These are phyloP conservation scores for Gossypium mustelinum DNA, from an alignment of 345 rosid species.

Conservation along the genomic window DNA sequence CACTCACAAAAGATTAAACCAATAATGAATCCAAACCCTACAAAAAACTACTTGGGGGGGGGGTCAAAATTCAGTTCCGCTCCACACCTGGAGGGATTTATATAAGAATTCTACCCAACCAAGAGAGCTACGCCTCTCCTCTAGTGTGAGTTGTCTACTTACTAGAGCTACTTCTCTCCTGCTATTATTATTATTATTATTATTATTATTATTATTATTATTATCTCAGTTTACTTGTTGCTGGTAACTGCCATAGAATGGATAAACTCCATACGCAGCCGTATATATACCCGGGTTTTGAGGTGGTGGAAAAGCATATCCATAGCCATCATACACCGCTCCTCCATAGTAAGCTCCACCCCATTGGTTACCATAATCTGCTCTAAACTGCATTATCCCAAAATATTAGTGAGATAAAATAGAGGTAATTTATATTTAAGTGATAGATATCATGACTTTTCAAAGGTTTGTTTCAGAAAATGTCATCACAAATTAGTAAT, in stretches of 20 bases:
- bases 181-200: neutral
- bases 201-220: neutral
- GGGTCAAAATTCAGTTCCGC: constrained; percentile 68
- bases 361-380: constrained; percentile 79
- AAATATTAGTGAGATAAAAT: neutral
- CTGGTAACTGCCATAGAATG: constrained; percentile 73
- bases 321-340: constrained; percentile 74
- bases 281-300: constrained; percentile 78
- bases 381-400: constrained; percentile 48
- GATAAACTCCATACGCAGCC: constrained; percentile 63
- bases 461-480: neutral
- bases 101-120: constrained; percentile 37
- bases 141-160: constrained; percentile 18
- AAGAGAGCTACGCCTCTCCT: constrained; percentile 25
- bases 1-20: constrained; percentile 19
- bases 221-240: constrained; percentile 83
- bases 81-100: constrained; percentile 45
- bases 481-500: neutral
- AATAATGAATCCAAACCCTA: constrained; percentile 38
- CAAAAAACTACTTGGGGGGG: constrained; percentile 32
- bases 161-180: constrained; percentile 19
- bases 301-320: constrained; percentile 67
- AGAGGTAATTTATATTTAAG: neutral
- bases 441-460: neutral
- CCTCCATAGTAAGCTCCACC: constrained; percentile 72